Base-by-base conservation (phyloP, 2,329 filamentous ascomycete genomes). In the Claviceps africana region DNA sequence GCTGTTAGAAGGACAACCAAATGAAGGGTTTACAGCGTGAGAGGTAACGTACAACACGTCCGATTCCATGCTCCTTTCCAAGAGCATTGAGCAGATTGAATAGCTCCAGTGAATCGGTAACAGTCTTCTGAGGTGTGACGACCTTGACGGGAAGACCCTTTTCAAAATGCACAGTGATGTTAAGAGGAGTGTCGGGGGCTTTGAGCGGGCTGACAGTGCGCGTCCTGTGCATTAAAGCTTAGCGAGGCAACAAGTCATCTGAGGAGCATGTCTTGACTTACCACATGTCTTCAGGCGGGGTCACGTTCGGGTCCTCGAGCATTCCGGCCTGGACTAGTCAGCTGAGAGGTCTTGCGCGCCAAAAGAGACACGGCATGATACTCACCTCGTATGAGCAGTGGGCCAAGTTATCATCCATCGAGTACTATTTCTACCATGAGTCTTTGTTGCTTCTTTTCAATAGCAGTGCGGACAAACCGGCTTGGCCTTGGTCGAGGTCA, bases 371-470 rank as follows among this genome's bases (percentile, higher is more conserved):
- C 17, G 21, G 17, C 7, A 8, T 22, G 31, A n/a, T n/a, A 28
- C 22, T 28, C 7, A 48, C 47, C 35, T 51, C 50, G 28, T 51
- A 47, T 28, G 50, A 51, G 50, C 43, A 47, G 37, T 48, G 48
- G 13, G 46, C 39, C 44, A 53, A 30, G 44, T 53, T 51, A 15
- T 30, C 48, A 44, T 53, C 52, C 52, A 53, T 53, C 8, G 48
- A 53, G 8, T 33, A 48, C 47, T 48, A 19, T 40, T 25, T 40
- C 22, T 13, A 40, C n/a, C 22, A 40, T 48, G 2, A 48, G 35
- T 37, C 10, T 15, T 37, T 25, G n/a, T 19, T 28, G 15, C 33
- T 21, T 13, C 9, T 22, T 39, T 21, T 11, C 4, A 17, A 30
- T 9, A 19, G 17, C 17, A 30, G 35, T 48, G 46, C 4, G 37